phyloP scores from a whole-genome alignment of 345 rosid species.

The Aquilaria yunnanensis region DNA sequence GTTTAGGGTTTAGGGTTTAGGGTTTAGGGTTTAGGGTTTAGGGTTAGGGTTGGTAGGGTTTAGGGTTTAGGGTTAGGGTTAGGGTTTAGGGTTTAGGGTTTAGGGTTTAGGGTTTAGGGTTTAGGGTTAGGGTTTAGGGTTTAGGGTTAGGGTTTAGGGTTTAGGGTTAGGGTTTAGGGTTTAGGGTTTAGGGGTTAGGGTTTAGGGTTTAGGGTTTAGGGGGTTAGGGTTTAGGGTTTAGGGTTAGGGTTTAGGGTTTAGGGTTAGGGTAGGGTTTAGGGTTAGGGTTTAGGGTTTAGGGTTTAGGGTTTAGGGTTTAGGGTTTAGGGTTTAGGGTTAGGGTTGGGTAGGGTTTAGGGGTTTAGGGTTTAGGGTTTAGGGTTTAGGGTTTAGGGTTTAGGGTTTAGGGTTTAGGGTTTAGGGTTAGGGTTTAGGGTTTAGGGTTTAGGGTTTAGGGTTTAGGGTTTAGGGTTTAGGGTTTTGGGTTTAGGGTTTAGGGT shows the following conservation, averaged over 20 bases:
- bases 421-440: slow-evolving; percentile 6
- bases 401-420: slow-evolving; percentile 9
- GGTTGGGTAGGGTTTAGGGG: slow-evolving; percentile 19
- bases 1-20: no score
- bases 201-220: slow-evolving; percentile 16
- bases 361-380: slow-evolving; percentile 12
- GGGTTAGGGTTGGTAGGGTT: no score
- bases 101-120: slow-evolving; percentile 17
- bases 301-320: slow-evolving; percentile 19
- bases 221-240: slow-evolving; percentile 17
- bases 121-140: slow-evolving; percentile 12
- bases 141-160: slow-evolving; percentile 22
- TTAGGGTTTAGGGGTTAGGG: slow-evolving; percentile 4
- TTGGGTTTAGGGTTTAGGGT: slow-evolving; percentile 10
- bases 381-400: slow-evolving; percentile 12
- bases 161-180: slow-evolving; percentile 17
- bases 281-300: slow-evolving; percentile 14
- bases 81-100: slow-evolving; percentile 25
- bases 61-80: no score
- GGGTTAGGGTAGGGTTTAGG: no score
- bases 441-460: slow-evolving; percentile 14
- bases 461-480: slow-evolving; percentile 13
- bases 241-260: slow-evolving; percentile 22
- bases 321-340: slow-evolving; percentile 19
- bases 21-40: no score